Conservation (phyloP, 352 stramenopile genomes). For the Aphanomyces astaci region DNA sequence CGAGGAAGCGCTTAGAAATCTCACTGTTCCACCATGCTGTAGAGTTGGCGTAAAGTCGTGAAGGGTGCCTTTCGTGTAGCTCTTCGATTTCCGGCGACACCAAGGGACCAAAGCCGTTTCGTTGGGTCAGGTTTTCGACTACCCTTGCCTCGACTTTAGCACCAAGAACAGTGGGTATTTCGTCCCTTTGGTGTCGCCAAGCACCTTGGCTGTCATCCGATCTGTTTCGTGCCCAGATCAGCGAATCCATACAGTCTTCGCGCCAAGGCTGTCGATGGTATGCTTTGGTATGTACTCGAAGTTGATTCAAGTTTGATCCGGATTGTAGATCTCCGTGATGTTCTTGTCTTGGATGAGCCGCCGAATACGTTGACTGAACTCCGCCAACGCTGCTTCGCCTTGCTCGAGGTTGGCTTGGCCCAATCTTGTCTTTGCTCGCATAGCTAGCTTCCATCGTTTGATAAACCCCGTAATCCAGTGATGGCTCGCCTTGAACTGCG, state of each 20-base stretch:
- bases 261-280: constrained; percentile 15
- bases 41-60: constrained; percentile 28
- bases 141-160: constrained; percentile 26
- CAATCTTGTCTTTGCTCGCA: constrained; percentile 18
- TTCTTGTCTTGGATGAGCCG: neutral
- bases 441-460: neutral
- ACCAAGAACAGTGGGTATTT: constrained; percentile 30
- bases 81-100: constrained; percentile 23
- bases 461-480: neutral
- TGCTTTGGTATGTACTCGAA: constrained; percentile 27
- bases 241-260: constrained; percentile 27
- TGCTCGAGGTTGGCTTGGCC: constrained; percentile 19
- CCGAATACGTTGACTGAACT: neutral
- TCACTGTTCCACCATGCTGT: constrained; percentile 31
- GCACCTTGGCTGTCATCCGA: constrained; percentile 25
- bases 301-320: constrained; percentile 23
- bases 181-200: constrained; percentile 22
- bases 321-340: constrained; percentile 16
- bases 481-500: neutral
- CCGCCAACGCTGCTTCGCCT: neutral
- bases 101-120: constrained; percentile 26
- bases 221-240: constrained; percentile 28
- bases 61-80: constrained; percentile 15
- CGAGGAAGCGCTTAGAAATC: constrained; percentile 26
- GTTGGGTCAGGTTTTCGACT: neutral